phyloP scores from a whole-genome alignment of 2,329 filamentous ascomycete genomes.

The Aspergillus sp. region DNA sequence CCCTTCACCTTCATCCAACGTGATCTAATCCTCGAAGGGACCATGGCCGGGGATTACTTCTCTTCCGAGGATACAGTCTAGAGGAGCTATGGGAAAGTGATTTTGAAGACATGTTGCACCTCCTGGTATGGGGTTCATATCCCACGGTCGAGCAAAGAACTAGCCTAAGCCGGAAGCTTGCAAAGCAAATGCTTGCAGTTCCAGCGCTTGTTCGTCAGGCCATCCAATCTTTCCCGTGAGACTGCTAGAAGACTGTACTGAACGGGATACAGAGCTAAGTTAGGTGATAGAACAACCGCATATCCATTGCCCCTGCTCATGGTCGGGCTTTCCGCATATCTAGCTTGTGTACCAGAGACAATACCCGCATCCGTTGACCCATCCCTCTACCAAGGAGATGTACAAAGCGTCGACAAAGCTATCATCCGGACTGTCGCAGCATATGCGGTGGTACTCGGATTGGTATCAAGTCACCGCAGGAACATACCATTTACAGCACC shows the following conservation, averaged over 20 bases:
- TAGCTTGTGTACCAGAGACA: slow-evolving; percentile 17
- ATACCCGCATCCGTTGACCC: slow-evolving; percentile 21
- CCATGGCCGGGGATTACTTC: slow-evolving; percentile 22
- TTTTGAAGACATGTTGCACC: slow-evolving; percentile 32
- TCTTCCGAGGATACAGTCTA: slow-evolving; percentile 28
- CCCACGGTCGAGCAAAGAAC: slow-evolving; percentile 21
- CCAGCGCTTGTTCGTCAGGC: slow-evolving; percentile 20
- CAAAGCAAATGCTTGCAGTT: slow-evolving; percentile 19
- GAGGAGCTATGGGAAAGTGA: slow-evolving; percentile 29
- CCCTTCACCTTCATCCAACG: too few relatives aligned
- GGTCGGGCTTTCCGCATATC: slow-evolving; percentile 27
- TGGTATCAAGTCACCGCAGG: slow-evolving; percentile 25
- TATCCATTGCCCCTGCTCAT: slow-evolving; percentile 27
- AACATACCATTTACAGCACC: slow-evolving; percentile 17
- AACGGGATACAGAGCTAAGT: not conserved
- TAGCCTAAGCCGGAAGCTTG: slow-evolving; percentile 18
- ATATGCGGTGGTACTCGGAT: slow-evolving; percentile 25
- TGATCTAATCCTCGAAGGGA: slow-evolving; percentile 20
- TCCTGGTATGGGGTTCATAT: slow-evolving; percentile 28
- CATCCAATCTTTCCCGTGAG: slow-evolving; percentile 26
- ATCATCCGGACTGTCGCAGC: slow-evolving; percentile 24
- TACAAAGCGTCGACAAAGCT: slow-evolving; percentile 16
- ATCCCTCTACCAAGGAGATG: slow-evolving; percentile 23
- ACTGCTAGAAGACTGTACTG: not conserved
- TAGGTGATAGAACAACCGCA: slow-evolving; percentile 12